Conservation (phyloP, 495 filamentous ascomycete genomes). For the Aspergillus incahuasiensis region DNA sequence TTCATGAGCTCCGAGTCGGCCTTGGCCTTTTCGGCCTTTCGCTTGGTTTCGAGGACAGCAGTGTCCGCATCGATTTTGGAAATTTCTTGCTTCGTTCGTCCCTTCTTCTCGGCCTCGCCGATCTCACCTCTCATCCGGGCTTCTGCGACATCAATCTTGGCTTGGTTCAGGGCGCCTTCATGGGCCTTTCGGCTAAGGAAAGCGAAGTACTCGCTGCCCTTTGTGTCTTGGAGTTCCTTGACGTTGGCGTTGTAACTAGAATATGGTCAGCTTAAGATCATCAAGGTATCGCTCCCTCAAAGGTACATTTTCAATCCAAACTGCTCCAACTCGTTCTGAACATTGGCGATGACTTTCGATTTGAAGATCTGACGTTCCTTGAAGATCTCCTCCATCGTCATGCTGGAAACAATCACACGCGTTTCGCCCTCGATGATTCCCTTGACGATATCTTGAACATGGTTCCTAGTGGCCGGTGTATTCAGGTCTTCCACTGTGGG, state of each 20-base stretch:
- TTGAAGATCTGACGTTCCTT: slow-evolving; percentile 77
- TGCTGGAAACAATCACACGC: slow-evolving; percentile 67
- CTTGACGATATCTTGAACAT: slow-evolving; percentile 81
- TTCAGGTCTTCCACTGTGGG: slow-evolving; percentile 14
- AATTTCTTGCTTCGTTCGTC: slow-evolving; percentile 72
- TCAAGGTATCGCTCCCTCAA: not conserved
- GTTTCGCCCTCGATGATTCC: slow-evolving; percentile 87
- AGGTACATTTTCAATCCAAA: slow-evolving; percentile 62
- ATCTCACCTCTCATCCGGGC: slow-evolving; percentile 74
- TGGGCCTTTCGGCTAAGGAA: slow-evolving; percentile 75
- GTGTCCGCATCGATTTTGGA: slow-evolving; percentile 78
- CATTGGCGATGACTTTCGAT: slow-evolving; percentile 68
- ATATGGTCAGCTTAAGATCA: slow-evolving; percentile 10
- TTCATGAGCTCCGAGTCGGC: slow-evolving; percentile 70
- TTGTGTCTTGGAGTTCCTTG: slow-evolving; percentile 77
- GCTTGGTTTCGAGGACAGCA: slow-evolving; percentile 75
- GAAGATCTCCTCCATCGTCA: slow-evolving; percentile 88
- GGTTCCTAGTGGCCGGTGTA: slow-evolving; percentile 42
- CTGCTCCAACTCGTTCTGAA: slow-evolving; percentile 68
- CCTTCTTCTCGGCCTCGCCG: slow-evolving; percentile 72
- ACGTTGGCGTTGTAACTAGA: slow-evolving; percentile 71
- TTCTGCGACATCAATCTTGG: slow-evolving; percentile 73
- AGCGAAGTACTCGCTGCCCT: slow-evolving; percentile 71
- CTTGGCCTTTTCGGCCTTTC: slow-evolving; percentile 70
- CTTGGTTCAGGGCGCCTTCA: slow-evolving; percentile 76